phyloP scores from a whole-genome alignment of 192 early-diverging fungal genomes.

The Spizellomyces punctatus region DNA sequence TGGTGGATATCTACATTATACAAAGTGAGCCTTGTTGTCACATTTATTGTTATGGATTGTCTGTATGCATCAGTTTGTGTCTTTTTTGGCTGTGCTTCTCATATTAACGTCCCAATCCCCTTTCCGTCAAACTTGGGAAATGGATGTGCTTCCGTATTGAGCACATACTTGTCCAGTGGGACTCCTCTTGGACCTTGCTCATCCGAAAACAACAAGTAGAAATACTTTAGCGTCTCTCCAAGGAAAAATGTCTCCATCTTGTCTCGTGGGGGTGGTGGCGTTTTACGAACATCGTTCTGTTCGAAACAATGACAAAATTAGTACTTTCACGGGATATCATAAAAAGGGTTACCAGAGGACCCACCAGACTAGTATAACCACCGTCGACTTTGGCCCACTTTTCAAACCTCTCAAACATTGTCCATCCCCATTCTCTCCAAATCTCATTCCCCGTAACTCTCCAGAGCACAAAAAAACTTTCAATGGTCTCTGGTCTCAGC shows the following conservation, averaged over 20 bases:
- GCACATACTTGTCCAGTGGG: conserved; percentile 83
- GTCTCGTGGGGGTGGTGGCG: conserved; percentile 53
- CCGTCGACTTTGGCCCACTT: conserved; percentile 68
- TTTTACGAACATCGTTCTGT: conserved; percentile 55
- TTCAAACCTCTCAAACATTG: conserved; percentile 85
- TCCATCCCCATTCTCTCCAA: conserved; percentile 78
- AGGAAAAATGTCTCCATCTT: conserved; percentile 86
- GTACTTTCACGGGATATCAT: neutral
- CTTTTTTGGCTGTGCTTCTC: too few species aligned
- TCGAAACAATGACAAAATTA: conserved; percentile 31
- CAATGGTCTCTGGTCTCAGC: conserved; percentile 87
- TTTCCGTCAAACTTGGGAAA: conserved; percentile 49
- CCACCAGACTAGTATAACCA: conserved; percentile 64
- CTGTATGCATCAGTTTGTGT: too few species aligned
- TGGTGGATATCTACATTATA: too few species aligned
- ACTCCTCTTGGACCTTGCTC: conserved; percentile 37
- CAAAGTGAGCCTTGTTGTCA: too few species aligned
- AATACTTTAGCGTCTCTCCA: conserved; percentile 91
- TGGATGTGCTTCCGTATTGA: conserved; percentile 96
- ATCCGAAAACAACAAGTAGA: conserved; percentile 84
- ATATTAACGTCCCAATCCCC: neutral
- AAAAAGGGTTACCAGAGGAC: neutral
- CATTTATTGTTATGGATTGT: too few species aligned
- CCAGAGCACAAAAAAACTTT: conserved; percentile 86
- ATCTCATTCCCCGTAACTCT: conserved; percentile 80